Evolutionary conservation across 2,329 filamentous ascomycete species (phyloP).

Genomic region (Rhytidhysteron rufulum): DNA sequence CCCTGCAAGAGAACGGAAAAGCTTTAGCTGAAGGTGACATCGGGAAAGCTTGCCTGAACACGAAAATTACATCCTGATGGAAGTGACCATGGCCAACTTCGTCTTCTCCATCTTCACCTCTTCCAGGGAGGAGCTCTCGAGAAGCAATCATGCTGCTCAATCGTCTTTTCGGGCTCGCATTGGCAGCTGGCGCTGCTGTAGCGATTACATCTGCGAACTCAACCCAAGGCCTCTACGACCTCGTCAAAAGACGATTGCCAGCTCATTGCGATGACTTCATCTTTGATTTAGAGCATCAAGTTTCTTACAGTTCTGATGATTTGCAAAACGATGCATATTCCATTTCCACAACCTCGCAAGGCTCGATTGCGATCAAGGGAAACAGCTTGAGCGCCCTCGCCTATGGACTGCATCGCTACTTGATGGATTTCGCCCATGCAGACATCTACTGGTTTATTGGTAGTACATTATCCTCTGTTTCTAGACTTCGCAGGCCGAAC

Average conservation of each 20-base stretch:
- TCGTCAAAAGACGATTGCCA: slow-evolving; percentile 20
- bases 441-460: slow-evolving; percentile 49
- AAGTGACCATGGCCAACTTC: neutral
- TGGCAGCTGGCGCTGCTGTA: neutral
- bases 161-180: neutral
- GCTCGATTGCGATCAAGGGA: slow-evolving; percentile 14
- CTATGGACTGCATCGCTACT: slow-evolving; percentile 38
- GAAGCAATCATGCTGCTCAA: neutral
- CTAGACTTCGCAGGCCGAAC: slow-evolving; percentile 26
- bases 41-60: neutral
- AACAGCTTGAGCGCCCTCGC: slow-evolving; percentile 16
- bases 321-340: slow-evolving; percentile 12
- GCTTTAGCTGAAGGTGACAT: neutral
- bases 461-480: slow-evolving; percentile 35
- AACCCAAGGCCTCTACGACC: slow-evolving; percentile 15
- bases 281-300: slow-evolving; percentile 12
- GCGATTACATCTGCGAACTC: slow-evolving; percentile 3
- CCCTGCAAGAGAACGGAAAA: neutral
- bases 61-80: neutral
- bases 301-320: slow-evolving; percentile 2
- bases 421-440: slow-evolving; percentile 39
- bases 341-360: slow-evolving; percentile 12
- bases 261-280: slow-evolving; percentile 13
- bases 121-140: neutral
- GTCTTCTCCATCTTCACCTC: neutral